Conservation (phyloP, 225 moss, liverwort and hornwort species). For the Ulota crispa region DNA sequence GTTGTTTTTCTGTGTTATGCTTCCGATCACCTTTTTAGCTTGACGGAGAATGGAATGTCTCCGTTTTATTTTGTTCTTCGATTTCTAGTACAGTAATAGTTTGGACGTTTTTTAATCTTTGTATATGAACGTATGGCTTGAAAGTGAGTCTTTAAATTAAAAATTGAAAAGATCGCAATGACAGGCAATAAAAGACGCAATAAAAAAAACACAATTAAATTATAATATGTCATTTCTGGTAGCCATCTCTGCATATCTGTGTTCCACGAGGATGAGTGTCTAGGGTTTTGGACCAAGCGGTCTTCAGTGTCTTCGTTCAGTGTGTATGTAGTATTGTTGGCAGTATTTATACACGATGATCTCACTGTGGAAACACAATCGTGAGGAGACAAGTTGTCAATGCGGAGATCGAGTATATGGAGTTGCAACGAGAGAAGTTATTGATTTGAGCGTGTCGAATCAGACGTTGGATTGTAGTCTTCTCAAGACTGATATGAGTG, state of each 20-base stretch:
- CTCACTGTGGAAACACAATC: not conserved
- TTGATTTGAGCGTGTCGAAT: not conserved
- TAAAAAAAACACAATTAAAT: not conserved
- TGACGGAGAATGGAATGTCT: not conserved
- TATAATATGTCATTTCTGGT: too few relatives aligned
- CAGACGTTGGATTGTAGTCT: not conserved
- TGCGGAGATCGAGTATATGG: not conserved
- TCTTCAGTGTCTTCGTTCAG: not conserved
- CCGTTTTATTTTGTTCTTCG: not conserved
- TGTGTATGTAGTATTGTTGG: not conserved
- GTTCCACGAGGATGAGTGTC: not conserved
- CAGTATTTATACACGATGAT: not conserved
- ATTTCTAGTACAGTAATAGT: not conserved
- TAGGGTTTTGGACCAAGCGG: constrained; percentile 7
- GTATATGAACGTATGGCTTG: not conserved
- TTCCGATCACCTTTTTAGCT: not conserved
- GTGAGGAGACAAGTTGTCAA: not conserved
- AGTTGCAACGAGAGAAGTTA: not conserved
- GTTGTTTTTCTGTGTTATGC: not conserved
- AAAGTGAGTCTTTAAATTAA: not conserved
- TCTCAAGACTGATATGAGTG: not conserved
- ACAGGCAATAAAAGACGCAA: not conserved
- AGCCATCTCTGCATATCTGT: not conserved
- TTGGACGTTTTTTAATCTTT: not conserved
- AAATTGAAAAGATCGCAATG: not conserved